phyloP scores from a whole-genome alignment of 2,329 filamentous ascomycete species.

The Macrophomina tecta region DNA sequence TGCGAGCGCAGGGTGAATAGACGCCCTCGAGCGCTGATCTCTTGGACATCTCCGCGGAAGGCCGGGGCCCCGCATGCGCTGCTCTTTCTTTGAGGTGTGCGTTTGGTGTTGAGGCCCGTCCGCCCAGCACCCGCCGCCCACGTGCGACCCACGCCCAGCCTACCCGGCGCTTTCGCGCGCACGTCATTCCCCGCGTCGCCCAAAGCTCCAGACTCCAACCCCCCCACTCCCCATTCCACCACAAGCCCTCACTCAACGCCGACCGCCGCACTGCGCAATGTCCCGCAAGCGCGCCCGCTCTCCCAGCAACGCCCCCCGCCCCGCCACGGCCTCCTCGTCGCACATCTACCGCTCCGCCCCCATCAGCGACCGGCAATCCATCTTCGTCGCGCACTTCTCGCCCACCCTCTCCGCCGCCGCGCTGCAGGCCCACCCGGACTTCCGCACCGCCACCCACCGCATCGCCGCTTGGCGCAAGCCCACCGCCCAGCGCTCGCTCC shows the following conservation, averaged over 20 bases:
- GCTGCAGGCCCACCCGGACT: conserved; percentile 52
- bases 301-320: background rate
- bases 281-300: conserved; percentile 40
- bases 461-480: conserved; percentile 59
- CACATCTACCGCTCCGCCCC: conserved; percentile 53
- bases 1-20: background rate
- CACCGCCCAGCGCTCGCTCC: conserved; percentile 54
- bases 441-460: conserved; percentile 55
- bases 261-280: conserved; percentile 32
- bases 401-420: conserved; percentile 47
- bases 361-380: conserved; percentile 58
- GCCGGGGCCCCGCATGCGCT: background rate
- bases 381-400: conserved; percentile 59
- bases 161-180: background rate
- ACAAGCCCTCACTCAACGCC: background rate
- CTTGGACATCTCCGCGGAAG: background rate
- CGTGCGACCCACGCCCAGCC: background rate
- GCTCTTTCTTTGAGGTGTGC: background rate
- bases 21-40: background rate
- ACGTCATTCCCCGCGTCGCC: background rate
- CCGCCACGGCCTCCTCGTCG: conserved; percentile 16
- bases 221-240: background rate
- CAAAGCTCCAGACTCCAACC: background rate
- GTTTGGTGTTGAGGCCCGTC: background rate
- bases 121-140: too few species aligned